Percentiles rank a stretch among this genome's conserved stretches.
These are phyloP conservation scores for Calendula officinalis DNA, from an alignment of 129 eudicot species.

Conservation along the genomic window DNA sequence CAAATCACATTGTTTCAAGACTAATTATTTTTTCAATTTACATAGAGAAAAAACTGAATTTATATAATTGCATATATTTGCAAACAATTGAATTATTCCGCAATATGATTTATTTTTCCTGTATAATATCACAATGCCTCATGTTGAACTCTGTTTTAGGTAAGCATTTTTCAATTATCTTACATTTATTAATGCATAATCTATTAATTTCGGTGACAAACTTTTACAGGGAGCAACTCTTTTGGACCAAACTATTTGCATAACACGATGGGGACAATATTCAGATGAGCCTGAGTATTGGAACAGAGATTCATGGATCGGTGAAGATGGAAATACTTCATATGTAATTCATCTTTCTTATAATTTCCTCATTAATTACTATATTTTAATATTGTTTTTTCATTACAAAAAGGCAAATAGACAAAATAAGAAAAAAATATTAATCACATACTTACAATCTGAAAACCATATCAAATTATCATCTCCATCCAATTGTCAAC, in stretches of 20 bases:
- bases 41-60: too few species aligned
- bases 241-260: constrained; percentile 83
- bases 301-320: constrained; percentile 53
- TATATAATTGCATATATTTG: too few species aligned
- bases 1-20: constrained; percentile 5
- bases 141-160: constrained; percentile 3
- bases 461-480: neutral
- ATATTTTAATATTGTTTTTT: neutral
- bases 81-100: neutral
- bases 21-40: neutral
- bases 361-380: neutral
- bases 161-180: neutral
- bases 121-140: neutral
- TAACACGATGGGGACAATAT: constrained; percentile 80
- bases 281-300: constrained; percentile 65
- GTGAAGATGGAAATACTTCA: constrained; percentile 50
- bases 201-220: neutral
- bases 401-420: neutral
- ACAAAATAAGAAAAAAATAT: neutral
- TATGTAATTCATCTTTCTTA: constrained; percentile 31
- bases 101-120: neutral
- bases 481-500: neutral
- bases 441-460: neutral
- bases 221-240: constrained; percentile 81
- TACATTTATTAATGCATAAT: constrained; percentile 1